A percentile compares a stretch with the other conserved stretches of the same genome.
Evolutionary conservation across 164 flowering plant genomes (phyloP).

Genomic region (Piper betle): DNA sequence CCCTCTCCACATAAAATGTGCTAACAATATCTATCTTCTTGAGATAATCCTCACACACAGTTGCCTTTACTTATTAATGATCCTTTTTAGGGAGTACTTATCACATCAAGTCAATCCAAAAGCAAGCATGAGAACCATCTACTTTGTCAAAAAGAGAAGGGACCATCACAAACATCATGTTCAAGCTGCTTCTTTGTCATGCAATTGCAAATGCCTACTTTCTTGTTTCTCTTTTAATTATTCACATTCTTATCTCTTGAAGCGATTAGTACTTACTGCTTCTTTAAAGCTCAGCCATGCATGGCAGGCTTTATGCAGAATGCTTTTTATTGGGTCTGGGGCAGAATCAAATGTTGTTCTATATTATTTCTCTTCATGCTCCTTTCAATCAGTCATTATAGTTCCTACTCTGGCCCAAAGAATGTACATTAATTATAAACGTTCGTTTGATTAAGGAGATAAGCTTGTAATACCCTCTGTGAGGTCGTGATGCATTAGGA

Average conservation of each 20-base stretch:
- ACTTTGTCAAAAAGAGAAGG: not conserved
- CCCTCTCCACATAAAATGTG: no score
- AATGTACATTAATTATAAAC: not conserved
- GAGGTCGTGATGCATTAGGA: not conserved
- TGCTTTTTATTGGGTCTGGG: not conserved
- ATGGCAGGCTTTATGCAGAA: slow-evolving; percentile 14
- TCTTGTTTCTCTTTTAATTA: not conserved
- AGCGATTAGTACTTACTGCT: not conserved
- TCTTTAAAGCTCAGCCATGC: slow-evolving; percentile 10
- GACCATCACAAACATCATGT: not conserved
- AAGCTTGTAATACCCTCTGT: not conserved
- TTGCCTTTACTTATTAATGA: not conserved
- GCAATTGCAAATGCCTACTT: slow-evolving; percentile 2
- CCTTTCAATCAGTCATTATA: not conserved
- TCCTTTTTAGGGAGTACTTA: not conserved
- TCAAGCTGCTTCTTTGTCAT: slow-evolving; percentile 1
- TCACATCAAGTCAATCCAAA: not conserved
- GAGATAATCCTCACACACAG: no score
- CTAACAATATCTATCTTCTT: not conserved
- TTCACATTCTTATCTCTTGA: not conserved
- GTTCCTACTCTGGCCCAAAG: not conserved
- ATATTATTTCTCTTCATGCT: not conserved
- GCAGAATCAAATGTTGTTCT: not conserved
- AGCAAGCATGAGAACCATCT: not conserved
- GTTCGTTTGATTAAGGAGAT: not conserved